Evolutionary conservation across 805 yeast species (phyloP).

Genomic region (Candida anglica): DNA sequence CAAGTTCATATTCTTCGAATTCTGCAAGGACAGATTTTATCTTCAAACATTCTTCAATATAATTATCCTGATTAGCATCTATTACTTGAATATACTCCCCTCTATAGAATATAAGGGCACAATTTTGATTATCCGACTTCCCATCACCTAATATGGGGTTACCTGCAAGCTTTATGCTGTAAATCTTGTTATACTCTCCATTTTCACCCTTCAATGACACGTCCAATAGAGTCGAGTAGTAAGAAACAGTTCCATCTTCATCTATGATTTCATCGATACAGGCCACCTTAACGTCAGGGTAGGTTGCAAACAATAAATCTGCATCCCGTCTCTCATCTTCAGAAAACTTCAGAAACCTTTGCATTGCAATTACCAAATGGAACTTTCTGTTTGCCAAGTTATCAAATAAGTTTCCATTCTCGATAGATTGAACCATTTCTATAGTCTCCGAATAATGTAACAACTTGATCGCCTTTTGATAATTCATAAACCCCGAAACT

Average conservation of each 20-base stretch:
- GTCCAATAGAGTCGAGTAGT: constrained; percentile 59
- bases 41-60: constrained; percentile 89
- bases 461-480: constrained; percentile 66
- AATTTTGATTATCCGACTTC: constrained; percentile 92
- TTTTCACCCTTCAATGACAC: constrained; percentile 45
- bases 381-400: constrained; percentile 72
- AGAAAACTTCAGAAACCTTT: constrained; percentile 64
- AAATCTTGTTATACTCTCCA: constrained; percentile 20
- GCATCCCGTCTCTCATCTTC: constrained; percentile 66
- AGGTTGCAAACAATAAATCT: constrained; percentile 62
- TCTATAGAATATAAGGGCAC: constrained; percentile 78
- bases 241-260: constrained; percentile 42
- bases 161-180: constrained; percentile 76
- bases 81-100: constrained; percentile 94
- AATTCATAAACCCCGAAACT: constrained; percentile 79
- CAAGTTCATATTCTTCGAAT: constrained; percentile 71
- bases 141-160: constrained; percentile 97
- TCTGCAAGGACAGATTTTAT: constrained; percentile 84
- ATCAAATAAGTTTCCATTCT: constrained; percentile 8
- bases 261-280: constrained; percentile 44
- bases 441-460: constrained; percentile 66
- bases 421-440: constrained; percentile 31
- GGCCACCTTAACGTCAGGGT: constrained; percentile 61
- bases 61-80: constrained; percentile 96
- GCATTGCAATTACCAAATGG: constrained; percentile 82